These are phyloP conservation scores for Cordyceps tenuipes DNA, from an alignment of 2,329 filamentous ascomycete species.

Conservation along the genomic window DNA sequence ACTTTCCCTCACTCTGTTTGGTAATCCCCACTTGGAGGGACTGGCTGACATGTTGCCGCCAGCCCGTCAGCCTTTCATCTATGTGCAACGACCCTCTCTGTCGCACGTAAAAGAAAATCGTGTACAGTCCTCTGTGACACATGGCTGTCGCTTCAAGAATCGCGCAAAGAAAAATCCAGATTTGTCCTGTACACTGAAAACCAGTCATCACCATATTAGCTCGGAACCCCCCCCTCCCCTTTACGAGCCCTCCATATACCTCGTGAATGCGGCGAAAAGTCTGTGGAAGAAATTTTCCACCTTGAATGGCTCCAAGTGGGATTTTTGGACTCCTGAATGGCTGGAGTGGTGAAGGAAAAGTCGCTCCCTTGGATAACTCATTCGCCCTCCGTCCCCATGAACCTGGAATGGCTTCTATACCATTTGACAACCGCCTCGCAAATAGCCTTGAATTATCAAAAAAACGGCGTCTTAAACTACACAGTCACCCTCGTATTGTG, in stretches of 20 bases:
- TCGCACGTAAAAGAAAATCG: neutral
- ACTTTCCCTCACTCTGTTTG: neutral
- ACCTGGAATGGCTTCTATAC: neutral
- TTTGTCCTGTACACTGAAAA: neutral
- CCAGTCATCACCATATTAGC: neutral
- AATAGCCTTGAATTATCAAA: neutral
- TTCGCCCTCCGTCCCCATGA: neutral
- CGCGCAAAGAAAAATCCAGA: neutral
- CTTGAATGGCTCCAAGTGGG: neutral
- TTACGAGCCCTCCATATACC: neutral
- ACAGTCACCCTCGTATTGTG: neutral
- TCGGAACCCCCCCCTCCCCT: too few species aligned
- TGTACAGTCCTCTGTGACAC: neutral
- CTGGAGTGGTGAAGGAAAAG: neutral
- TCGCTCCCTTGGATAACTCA: neutral
- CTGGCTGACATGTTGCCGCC: neutral
- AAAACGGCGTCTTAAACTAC: neutral
- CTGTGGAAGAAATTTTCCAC: neutral
- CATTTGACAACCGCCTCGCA: neutral
- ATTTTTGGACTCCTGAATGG: neutral
- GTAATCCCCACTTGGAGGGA: too few species aligned
- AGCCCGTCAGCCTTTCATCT: neutral
- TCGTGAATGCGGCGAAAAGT: neutral
- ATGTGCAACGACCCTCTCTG: neutral
- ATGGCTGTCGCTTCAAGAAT: neutral